These are phyloP conservation scores for Bjerkandera adusta DNA, from an alignment of 1,284 basidiomycete genomes.

Conservation along the genomic window DNA sequence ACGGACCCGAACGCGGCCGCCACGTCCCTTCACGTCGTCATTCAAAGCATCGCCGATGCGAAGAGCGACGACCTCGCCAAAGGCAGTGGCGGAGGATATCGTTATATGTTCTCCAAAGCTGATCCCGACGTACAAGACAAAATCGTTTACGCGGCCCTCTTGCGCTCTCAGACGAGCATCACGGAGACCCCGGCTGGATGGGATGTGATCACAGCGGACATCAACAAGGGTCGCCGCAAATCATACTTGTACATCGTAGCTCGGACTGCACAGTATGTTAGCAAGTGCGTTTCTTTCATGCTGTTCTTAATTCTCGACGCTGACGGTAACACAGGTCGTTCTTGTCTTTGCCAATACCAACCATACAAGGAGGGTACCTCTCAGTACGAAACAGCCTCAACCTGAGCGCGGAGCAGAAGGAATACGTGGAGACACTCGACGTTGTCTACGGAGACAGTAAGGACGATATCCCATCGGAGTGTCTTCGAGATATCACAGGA, in stretches of 20 bases:
- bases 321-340: background rate
- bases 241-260: conserved; percentile 5
- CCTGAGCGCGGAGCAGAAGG: conserved; percentile 1
- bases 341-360: background rate
- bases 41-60: background rate
- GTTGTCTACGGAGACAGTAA: conserved; percentile 7
- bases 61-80: conserved; percentile 13
- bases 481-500: conserved; percentile 5
- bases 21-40: conserved; percentile 10
- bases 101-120: conserved; percentile 5
- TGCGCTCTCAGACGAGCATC: background rate
- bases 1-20: conserved; percentile 7
- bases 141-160: conserved; percentile 3
- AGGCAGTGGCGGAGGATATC: conserved; percentile 10
- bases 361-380: conserved; percentile 1
- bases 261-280: conserved; percentile 1
- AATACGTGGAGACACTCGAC: conserved; percentile 8
- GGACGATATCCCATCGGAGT: conserved; percentile 4
- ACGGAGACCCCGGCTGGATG: conserved; percentile 4
- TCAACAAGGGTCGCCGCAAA: conserved; percentile 10
- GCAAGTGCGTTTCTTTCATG: conserved; percentile 2
- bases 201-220: conserved; percentile 10
- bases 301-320: background rate
- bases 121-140: conserved; percentile 7
- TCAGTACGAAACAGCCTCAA: conserved; percentile 4